Evolutionary conservation across 2,329 filamentous ascomycete species (phyloP).

Genomic region (Clonostachys solani): DNA sequence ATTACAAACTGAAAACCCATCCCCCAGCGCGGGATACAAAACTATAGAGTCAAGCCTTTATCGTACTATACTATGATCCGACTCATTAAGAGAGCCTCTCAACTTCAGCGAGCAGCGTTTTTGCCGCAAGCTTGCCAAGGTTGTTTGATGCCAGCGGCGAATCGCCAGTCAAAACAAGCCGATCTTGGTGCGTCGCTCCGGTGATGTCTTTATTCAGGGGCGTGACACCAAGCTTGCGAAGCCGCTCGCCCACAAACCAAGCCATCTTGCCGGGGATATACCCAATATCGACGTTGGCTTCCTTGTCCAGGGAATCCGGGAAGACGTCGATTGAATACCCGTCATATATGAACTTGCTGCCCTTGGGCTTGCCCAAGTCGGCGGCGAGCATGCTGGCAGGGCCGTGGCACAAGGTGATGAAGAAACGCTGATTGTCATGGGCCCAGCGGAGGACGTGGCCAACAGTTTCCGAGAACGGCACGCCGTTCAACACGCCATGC

Average conservation of each 20-base stretch:
- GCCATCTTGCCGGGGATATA: constrained; percentile 12
- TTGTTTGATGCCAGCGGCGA: constrained; percentile 11
- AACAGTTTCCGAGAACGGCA: constrained; percentile 7
- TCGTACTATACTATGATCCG: too few relatives aligned
- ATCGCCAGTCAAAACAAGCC: constrained; percentile 8
- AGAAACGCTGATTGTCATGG: constrained; percentile 7
- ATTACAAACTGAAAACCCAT: too few relatives aligned
- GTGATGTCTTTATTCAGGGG: constrained; percentile 7
- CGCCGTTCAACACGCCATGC: constrained; percentile 9
- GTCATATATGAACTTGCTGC: constrained; percentile 9
- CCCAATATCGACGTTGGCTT: constrained; percentile 10
- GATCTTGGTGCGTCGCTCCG: constrained; percentile 7
- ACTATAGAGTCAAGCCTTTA: too few relatives aligned
- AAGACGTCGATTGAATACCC: constrained; percentile 10
- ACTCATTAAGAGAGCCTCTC: too few relatives aligned
- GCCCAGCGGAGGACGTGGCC: constrained; percentile 12
- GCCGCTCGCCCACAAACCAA: constrained; percentile 9
- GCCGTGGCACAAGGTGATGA: constrained; percentile 1
- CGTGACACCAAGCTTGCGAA: constrained; percentile 6
- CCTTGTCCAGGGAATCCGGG: constrained; percentile 9
- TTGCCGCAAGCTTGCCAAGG: constrained; percentile 9
- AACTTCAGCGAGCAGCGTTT: constrained; percentile 8
- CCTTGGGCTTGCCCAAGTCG: constrained; percentile 8
- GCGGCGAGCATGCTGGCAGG: constrained; percentile 1
- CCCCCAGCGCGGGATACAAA: too few relatives aligned